These are phyloP conservation scores for Lactuca sativa DNA, from an alignment of 129 eudicot species.

Conservation along the genomic window DNA sequence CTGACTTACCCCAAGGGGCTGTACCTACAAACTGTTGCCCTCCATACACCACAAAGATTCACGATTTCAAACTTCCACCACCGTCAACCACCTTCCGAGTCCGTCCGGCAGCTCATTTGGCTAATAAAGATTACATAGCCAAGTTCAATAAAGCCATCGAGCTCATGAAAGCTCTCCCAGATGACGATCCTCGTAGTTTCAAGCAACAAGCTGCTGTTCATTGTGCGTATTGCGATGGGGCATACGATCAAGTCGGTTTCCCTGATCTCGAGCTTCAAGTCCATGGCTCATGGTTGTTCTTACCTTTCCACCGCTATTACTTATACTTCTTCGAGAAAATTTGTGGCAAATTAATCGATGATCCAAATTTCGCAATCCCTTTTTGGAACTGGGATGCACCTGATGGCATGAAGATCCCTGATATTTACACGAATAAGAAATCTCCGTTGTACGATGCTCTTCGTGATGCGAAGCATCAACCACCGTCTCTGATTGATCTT, in stretches of 20 bases:
- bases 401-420: slow-evolving; percentile 55
- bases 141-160: slow-evolving; percentile 54
- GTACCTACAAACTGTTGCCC: slow-evolving; percentile 58
- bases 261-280: slow-evolving; percentile 58
- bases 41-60: slow-evolving; percentile 35
- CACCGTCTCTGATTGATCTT: slow-evolving; percentile 48
- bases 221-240: slow-evolving; percentile 73
- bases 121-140: slow-evolving; percentile 34
- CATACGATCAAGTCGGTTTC: slow-evolving; percentile 51
- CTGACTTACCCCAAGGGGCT: slow-evolving; percentile 49
- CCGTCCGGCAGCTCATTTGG: slow-evolving; percentile 59
- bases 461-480: slow-evolving; percentile 37
- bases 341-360: slow-evolving; percentile 47
- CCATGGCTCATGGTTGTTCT: slow-evolving; percentile 63
- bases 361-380: slow-evolving; percentile 53
- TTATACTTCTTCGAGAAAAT: slow-evolving; percentile 59
- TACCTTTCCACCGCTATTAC: slow-evolving; percentile 64
- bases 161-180: slow-evolving; percentile 62
- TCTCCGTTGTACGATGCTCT: slow-evolving; percentile 44
- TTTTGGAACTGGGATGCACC: slow-evolving; percentile 61
- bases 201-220: slow-evolving; percentile 63
- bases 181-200: slow-evolving; percentile 57
- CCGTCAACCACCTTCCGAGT: slow-evolving; percentile 25
- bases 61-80: slow-evolving; percentile 41
- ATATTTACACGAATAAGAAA: slow-evolving; percentile 37